These are phyloP conservation scores for Guyanaporus albipodus DNA, from an alignment of 768 basidiomycete genomes.

Conservation along the genomic window DNA sequence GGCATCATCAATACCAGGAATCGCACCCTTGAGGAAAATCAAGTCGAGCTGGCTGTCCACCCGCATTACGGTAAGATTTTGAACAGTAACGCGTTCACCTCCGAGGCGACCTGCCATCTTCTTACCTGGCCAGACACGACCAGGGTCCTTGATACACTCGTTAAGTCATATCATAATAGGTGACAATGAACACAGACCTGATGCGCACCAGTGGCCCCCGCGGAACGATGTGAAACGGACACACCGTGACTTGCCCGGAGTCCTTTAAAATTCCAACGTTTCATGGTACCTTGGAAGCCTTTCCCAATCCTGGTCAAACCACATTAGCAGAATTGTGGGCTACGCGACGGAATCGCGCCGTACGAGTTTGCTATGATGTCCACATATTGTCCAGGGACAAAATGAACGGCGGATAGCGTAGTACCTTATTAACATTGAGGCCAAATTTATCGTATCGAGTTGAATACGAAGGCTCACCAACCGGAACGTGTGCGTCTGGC, in stretches of 20 bases:
- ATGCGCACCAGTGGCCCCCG: conserved; percentile 91
- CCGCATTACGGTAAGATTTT: conserved; percentile 86
- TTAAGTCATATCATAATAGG: not conserved
- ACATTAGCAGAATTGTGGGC: conserved; percentile 4
- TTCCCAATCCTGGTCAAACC: conserved; percentile 76
- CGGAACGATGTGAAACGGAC: conserved; percentile 88
- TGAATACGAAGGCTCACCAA: conserved; percentile 53
- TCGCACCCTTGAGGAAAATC: conserved; percentile 85
- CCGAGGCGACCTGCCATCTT: conserved; percentile 98
- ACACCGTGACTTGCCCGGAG: conserved; percentile 93
- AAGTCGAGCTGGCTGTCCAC: conserved; percentile 85
- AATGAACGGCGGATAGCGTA: conserved; percentile 85
- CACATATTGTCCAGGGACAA: conserved; percentile 95
- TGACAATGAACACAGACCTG: conserved; percentile 54
- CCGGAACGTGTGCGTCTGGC: conserved; percentile 81
- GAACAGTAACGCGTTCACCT: conserved; percentile 71
- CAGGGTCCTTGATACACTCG: conserved; percentile 71
- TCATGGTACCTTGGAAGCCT: conserved; percentile 97
- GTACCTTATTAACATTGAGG: conserved; percentile 53
- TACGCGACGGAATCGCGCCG: conserved; percentile 24
- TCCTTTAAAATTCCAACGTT: conserved; percentile 91
- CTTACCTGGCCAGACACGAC: conserved; percentile 93
- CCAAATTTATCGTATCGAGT: not conserved
- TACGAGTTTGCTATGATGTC: conserved; percentile 91
- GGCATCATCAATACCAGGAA: conserved; percentile 87